Evolutionary conservation across 306 rosid species (phyloP).

Genomic region (Canavalia gladiata): DNA sequence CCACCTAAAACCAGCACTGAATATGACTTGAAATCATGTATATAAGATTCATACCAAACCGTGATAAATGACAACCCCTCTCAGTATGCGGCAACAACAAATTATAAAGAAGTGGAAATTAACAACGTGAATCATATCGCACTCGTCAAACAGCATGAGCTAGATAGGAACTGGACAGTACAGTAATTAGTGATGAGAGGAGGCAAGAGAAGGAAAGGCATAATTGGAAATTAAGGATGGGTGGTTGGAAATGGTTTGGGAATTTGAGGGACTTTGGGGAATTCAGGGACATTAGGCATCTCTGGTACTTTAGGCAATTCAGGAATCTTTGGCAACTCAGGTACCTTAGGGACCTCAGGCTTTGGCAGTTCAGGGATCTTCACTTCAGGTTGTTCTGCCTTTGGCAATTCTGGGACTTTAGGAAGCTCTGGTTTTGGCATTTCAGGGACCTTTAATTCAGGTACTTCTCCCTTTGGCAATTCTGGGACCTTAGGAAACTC

Average conservation of each 20-base stretch:
- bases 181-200: not conserved
- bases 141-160: not conserved
- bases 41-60: no score
- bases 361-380: not conserved
- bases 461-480: constrained; percentile 10
- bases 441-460: not conserved
- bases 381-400: constrained; percentile 1
- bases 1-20: no score
- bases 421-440: not conserved
- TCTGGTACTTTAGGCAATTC: not conserved
- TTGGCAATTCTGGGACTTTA: not conserved
- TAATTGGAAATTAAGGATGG: constrained; percentile 1
- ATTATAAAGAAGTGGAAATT: no score
- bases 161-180: not conserved
- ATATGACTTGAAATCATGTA: no score
- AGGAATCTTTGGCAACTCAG: not conserved
- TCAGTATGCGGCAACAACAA: no score
- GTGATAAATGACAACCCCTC: no score
- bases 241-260: constrained; percentile 29
- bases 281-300: not conserved
- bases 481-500: not conserved
- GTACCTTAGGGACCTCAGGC: not conserved
- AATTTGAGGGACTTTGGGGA: constrained; percentile 30
- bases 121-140: no score
- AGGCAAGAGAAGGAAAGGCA: not conserved